Evolutionary conservation across 192 early-diverging fungal genomes (phyloP).

Genomic region (Coemansia sp.): DNA sequence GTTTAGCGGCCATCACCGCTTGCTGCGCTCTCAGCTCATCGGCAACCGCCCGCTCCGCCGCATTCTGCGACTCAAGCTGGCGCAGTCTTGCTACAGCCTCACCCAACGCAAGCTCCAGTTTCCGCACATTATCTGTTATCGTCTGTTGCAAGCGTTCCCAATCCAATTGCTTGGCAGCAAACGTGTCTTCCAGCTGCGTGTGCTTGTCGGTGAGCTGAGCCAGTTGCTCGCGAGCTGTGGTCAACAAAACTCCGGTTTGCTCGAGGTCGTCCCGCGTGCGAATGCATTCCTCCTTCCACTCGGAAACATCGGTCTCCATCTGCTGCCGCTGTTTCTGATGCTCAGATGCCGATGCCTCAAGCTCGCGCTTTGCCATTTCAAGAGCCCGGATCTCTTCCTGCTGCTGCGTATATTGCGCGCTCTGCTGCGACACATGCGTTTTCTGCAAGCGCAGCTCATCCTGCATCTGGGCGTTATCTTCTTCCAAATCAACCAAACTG

Average conservation of each 20-base stretch:
- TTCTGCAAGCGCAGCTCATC: background rate
- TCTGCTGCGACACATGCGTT: background rate
- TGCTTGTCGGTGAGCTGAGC: constrained; percentile 7
- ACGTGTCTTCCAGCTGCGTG: background rate
- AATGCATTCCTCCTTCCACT: constrained; percentile 34
- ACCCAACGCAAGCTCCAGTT: constrained; percentile 28
- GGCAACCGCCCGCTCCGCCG: constrained; percentile 12
- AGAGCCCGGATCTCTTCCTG: background rate
- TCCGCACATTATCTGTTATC: constrained; percentile 12
- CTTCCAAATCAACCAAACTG: background rate
- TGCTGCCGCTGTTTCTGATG: constrained; percentile 1
- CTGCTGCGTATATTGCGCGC: background rate
- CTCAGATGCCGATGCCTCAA: background rate
- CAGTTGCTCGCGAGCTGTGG: constrained; percentile 1
- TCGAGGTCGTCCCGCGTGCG: constrained; percentile 15
- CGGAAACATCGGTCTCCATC: constrained; percentile 12
- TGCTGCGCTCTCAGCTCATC: constrained; percentile 22
- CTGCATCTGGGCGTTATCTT: background rate
- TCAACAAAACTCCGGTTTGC: background rate
- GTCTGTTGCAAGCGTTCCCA: constrained; percentile 4
- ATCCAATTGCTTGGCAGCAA: background rate
- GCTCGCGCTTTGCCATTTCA: constrained; percentile 2
- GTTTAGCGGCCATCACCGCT: constrained; percentile 15
- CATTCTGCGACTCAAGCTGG: constrained; percentile 23
- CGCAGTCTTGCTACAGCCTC: constrained; percentile 36